These are phyloP conservation scores for Pseudomicrostroma phylloplanum DNA, from an alignment of 1,284 basidiomycete species.

Conservation along the genomic window DNA sequence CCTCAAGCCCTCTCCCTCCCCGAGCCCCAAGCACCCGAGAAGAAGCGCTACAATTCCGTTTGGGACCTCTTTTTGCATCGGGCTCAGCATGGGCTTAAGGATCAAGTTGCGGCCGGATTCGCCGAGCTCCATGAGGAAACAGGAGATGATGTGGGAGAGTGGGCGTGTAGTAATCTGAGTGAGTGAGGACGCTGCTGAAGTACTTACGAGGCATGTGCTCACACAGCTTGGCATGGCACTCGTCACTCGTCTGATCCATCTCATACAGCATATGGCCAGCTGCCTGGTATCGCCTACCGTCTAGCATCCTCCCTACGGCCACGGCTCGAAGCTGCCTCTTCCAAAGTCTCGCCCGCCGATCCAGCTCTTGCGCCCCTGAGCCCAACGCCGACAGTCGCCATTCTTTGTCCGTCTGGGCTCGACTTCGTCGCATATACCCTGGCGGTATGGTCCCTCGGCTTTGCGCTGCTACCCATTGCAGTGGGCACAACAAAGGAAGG, in stretches of 20 bases:
- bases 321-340: too few relatives aligned
- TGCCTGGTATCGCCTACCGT: constrained; percentile 1
- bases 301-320: constrained; percentile 7
- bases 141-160: constrained; percentile 12
- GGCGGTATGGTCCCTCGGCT: constrained; percentile 51
- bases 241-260: background rate
- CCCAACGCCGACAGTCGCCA: constrained; percentile 36
- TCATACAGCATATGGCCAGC: constrained; percentile 14
- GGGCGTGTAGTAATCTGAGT: constrained; percentile 44
- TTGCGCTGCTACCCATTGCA: constrained; percentile 52
- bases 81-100: constrained; percentile 32
- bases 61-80: constrained; percentile 49
- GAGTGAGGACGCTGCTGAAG: background rate
- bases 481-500: constrained; percentile 59
- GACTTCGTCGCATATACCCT: constrained; percentile 52
- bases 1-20: constrained; percentile 23
- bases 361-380: background rate
- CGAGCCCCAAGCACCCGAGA: constrained; percentile 32
- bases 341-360: background rate
- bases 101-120: constrained; percentile 52
- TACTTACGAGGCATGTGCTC: background rate
- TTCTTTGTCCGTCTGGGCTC: constrained; percentile 51
- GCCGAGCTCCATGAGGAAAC: constrained; percentile 18
- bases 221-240: background rate
- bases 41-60: constrained; percentile 46